Evolutionary conservation across 192 early-diverging fungal genomes (phyloP), one percentile per base, ranked within the genome.

Genomic region (Obelidium mucronatum): DNA sequence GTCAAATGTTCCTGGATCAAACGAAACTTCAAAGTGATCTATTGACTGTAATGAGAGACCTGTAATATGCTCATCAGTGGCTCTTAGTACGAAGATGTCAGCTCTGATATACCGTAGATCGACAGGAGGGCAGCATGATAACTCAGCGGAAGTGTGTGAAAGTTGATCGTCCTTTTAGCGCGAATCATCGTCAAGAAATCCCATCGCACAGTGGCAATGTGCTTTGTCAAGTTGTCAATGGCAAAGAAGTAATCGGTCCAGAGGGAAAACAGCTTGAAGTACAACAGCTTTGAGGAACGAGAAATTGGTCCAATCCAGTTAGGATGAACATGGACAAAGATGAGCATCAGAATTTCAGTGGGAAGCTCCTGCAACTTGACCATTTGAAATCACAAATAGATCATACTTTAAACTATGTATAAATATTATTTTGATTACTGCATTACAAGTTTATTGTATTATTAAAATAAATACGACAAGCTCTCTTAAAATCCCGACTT

Each of bases 11-110:
- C 22, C 6, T 11, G 60, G 28, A 44, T 60, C 60, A 26, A 74
- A 74, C 4, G 56, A 63, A 15, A 74, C 36, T 51, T 74, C 72
- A 33, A 74, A 74, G 72, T 74, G 72, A 26, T 60, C 72, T 19
- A 74, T 59, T 4, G 72, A 34, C 34, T 59, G 8, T 11, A 72
- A 1, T 6, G 51, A 34, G 3, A 72, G 53, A 13, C 69, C 69
- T 72, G 52, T 33, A 5, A 30, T 6, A 6, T 5, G 13, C 44
- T 26, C 6, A 3, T 68, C 17, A 68, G 24, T 54, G 8, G 13
- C 3, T 36, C 13, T 3, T 19, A 11, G 19, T 2, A 5, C 1
- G n/a, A 36, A 2, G 1, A 2, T 1, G 2, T 5, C 1, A 3
- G 31, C 0, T 22, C 13, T 28, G 40, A 74, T 59, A 6, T 37